Base-by-base conservation (phyloP, 2,329 filamentous ascomycete species). In the Leptographium galeiforme region DNA sequence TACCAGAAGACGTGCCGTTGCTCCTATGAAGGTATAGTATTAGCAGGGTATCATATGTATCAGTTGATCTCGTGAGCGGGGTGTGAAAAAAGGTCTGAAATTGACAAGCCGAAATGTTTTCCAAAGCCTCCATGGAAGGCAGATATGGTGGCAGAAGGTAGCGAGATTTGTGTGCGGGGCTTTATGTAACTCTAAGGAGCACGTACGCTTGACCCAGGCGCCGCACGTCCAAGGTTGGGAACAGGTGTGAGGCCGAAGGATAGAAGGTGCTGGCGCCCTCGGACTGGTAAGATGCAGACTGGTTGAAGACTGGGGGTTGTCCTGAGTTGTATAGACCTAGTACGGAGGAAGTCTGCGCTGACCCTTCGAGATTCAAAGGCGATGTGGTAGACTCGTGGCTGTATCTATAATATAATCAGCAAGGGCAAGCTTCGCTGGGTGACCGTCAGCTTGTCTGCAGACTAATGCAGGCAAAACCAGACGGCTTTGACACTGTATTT, bases 131-230 rank as follows among this genome's bases (percentile, higher is more conserved):
- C 25, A 25, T 25, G 25, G 3, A 25, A 25, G 25, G 25, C 25
- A 25, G 25, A 25, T 25, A 25, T 25, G 25, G 25, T 25, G 25
- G 25, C 5, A 16, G 16, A 49, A 50, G 45, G 54, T 55, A 55
- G n/a, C n/a, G 56, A 44, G 55, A 45, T 53, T 51, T 53, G 41
- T 52, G 50, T 53, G 56, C 48, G 57, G 57, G 58, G 61, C 61
- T 59, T 12, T 10, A 13, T 36, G 14, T 18, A 34, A 50, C 30
- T 13, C 2, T 7, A 19, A n/a, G 8, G 11, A 6, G 43, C 38
- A 76, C 76, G 60, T 75, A 81, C 77, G 70, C 77, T 61, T 75
- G 74, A 62, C 69, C 72, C 62, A 79, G 67, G 62, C 75, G 68
- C 65, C 77, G 74, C 61, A 74, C 68, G 67, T 79, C 76, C 57